Conservation (phyloP, 169 alveolate genomes). For the Plasmodium adleri region DNA sequence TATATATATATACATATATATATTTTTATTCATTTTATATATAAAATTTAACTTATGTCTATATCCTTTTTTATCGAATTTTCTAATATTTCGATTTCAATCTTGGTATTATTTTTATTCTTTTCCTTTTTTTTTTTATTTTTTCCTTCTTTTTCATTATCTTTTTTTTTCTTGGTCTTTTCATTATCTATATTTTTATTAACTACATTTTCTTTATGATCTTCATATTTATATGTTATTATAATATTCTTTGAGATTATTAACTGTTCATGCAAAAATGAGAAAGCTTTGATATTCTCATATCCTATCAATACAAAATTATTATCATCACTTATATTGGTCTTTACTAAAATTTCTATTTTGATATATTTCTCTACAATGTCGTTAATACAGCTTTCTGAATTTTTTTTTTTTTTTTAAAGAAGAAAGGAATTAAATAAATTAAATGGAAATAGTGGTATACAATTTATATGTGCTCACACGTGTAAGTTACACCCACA, state of each 20-base stretch:
- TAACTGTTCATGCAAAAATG: conserved; percentile 71
- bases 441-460: background rate
- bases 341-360: conserved; percentile 32
- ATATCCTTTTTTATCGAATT: conserved; percentile 22
- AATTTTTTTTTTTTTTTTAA: background rate
- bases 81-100: conserved; percentile 1
- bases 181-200: background rate
- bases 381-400: conserved; percentile 57
- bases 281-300: conserved; percentile 40
- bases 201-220: background rate
- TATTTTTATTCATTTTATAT: background rate
- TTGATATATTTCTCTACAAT: conserved; percentile 19
- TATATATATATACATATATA: background rate
- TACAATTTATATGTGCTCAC: too few species aligned
- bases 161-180: conserved; percentile 6
- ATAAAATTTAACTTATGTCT: conserved; percentile 17
- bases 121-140: conserved; percentile 49
- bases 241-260: conserved; percentile 32
- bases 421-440: background rate
- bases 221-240: conserved; percentile 33
- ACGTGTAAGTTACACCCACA: too few species aligned
- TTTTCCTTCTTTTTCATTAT: conserved; percentile 19
- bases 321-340: conserved; percentile 7
- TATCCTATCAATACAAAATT: conserved; percentile 34
- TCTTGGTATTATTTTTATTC: conserved; percentile 21